phyloP scores from a whole-genome alignment of 2,329 filamentous ascomycete species.

The Ophiostoma perfectum region DNA sequence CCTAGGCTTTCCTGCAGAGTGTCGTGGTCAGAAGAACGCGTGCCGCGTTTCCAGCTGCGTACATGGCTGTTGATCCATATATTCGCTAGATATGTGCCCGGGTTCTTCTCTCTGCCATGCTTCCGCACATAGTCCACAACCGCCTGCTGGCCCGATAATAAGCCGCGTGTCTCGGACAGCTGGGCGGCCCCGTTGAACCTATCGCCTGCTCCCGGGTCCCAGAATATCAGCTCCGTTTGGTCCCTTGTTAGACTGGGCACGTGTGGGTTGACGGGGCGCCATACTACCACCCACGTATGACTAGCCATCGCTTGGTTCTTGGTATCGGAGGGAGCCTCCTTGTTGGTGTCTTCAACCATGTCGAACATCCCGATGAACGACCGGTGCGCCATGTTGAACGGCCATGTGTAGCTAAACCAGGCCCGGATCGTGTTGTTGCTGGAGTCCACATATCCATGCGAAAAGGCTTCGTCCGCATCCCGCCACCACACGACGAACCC shows the following conservation, averaged over 20 bases:
- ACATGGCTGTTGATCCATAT: neutral
- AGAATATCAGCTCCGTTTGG: slow-evolving; percentile 49
- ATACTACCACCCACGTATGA: slow-evolving; percentile 49
- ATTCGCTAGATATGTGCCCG: neutral
- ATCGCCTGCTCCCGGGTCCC: slow-evolving; percentile 40
- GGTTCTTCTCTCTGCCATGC: slow-evolving; percentile 8
- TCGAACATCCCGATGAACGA: slow-evolving; percentile 48
- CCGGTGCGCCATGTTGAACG: slow-evolving; percentile 33
- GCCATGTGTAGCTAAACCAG: neutral
- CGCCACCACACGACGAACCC: slow-evolving; percentile 1
- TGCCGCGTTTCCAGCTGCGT: neutral
- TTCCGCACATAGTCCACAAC: slow-evolving; percentile 33
- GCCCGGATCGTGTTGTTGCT: neutral
- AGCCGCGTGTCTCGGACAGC: slow-evolving; percentile 32
- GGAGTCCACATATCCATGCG: neutral
- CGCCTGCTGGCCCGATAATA: slow-evolving; percentile 43
- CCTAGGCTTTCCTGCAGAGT: slow-evolving; percentile 26
- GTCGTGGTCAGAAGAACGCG: neutral
- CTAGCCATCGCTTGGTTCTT: slow-evolving; percentile 28
- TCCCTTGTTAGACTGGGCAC: slow-evolving; percentile 29
- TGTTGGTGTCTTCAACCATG: slow-evolving; percentile 40
- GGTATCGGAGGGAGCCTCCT: slow-evolving; percentile 30
- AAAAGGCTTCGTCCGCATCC: neutral
- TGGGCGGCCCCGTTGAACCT: slow-evolving; percentile 27
- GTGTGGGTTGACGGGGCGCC: slow-evolving; percentile 41